These are phyloP conservation scores for Dissophora globulifera DNA, from an alignment of 192 early-diverging fungal species.

Conservation along the genomic window DNA sequence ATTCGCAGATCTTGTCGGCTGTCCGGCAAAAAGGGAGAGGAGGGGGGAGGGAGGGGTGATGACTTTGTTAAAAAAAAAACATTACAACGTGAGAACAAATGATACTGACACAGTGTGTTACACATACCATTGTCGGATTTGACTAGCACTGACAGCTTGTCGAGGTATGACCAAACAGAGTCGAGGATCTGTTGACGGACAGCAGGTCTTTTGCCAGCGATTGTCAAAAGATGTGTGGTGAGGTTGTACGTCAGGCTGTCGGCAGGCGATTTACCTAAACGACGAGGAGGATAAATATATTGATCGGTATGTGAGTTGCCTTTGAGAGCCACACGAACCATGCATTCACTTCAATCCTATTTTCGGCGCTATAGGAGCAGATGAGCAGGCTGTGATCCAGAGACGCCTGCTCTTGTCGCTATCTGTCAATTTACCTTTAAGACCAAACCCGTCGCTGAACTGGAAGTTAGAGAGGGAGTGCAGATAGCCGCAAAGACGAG, in stretches of 20 bases:
- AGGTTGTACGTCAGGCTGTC: conserved; percentile 57
- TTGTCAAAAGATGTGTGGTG: conserved; percentile 56
- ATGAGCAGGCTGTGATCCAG: not conserved
- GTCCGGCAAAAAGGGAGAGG: no score
- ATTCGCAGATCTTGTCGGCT: conserved; percentile 60
- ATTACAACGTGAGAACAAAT: no score
- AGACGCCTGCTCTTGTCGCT: no score
- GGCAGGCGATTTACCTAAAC: conserved; percentile 28
- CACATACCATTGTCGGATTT: conserved; percentile 31
- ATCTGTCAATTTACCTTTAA: conserved; percentile 22
- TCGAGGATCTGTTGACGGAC: conserved; percentile 51
- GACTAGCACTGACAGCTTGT: conserved; percentile 34
- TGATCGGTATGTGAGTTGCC: conserved; percentile 9
- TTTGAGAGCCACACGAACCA: no score
- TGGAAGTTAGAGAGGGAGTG: conserved; percentile 43
- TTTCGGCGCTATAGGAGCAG: not conserved
- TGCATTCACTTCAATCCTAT: no score
- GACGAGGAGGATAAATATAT: not conserved
- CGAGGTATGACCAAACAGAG: conserved; percentile 62
- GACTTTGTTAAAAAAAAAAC: no score
- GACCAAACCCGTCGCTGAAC: conserved; percentile 50
- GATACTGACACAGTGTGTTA: no score
- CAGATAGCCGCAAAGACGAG: conserved; percentile 47
- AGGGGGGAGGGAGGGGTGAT: no score
- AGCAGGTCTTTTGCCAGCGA: conserved; percentile 50